These are phyloP conservation scores for Irpex lacteus DNA, from an alignment of 1,284 basidiomycete genomes.

Conservation along the genomic window DNA sequence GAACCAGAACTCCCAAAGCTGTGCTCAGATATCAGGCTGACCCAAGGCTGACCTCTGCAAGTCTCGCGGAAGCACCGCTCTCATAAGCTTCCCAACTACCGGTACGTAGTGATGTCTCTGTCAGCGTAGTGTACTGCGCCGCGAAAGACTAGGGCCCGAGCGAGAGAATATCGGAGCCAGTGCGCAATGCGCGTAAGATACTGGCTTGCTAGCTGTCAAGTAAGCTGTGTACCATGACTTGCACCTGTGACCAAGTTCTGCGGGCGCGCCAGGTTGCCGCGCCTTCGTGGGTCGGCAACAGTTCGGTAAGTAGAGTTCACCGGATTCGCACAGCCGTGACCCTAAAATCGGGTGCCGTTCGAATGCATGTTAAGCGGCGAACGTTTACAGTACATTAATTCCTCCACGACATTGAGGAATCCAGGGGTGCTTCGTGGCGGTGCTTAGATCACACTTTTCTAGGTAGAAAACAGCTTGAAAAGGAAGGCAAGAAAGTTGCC, in stretches of 20 bases:
- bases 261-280: too few species aligned
- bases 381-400: too few species aligned
- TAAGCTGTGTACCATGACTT: neutral
- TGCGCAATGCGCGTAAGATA: neutral
- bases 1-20: neutral
- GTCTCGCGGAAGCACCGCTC: neutral
- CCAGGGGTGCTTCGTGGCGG: too few species aligned
- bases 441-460: too few species aligned
- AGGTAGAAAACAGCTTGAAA: too few species aligned
- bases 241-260: neutral
- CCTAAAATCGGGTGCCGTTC: neutral
- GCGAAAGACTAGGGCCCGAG: too few species aligned
- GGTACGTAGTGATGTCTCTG: too few species aligned
- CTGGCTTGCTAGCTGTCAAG: neutral
- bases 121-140: too few species aligned
- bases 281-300: neutral
- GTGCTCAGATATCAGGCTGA: neutral
- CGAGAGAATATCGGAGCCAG: too few species aligned
- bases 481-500: too few species aligned
- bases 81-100: neutral
- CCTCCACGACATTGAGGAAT: too few species aligned
- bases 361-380: too few species aligned
- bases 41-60: neutral
- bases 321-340: neutral
- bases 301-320: neutral